A percentile compares a stretch with the other conserved stretches of the same genome.
Conservation (phyloP, 73 alveolate genomes). For the Paramecium octaurelia region DNA sequence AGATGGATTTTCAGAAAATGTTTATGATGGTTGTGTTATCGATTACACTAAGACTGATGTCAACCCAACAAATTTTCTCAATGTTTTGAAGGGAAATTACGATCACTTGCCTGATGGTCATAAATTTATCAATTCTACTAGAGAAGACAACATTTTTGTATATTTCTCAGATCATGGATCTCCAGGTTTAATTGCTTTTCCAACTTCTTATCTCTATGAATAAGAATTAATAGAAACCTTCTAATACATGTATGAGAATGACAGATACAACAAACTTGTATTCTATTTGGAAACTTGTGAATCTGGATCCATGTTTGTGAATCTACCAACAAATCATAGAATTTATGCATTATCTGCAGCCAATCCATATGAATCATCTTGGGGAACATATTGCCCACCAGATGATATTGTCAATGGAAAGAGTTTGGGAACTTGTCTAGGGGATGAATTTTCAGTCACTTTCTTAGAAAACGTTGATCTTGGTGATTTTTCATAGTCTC, state of each 20-base stretch:
- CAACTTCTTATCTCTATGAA: constrained; percentile 77
- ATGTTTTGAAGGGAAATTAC: constrained; percentile 19
- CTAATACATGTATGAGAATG: constrained; percentile 79
- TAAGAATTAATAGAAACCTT: constrained; percentile 79
- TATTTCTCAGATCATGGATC: constrained; percentile 97
- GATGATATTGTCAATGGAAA: constrained; percentile 92
- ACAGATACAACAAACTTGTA: constrained; percentile 87
- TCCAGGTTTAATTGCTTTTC: constrained; percentile 89
- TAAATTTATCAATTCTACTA: constrained; percentile 90
- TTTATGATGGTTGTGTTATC: constrained; percentile 92
- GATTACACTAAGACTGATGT: constrained; percentile 92
- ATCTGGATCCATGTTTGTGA: constrained; percentile 96
- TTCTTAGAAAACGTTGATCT: constrained; percentile 96
- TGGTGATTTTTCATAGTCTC: constrained; percentile 71
- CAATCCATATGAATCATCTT: constrained; percentile 89
- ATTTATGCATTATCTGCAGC: constrained; percentile 97
- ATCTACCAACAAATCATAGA: constrained; percentile 53
- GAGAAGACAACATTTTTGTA: constrained; percentile 73
- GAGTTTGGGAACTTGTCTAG: constrained; percentile 96
- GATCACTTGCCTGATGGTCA: not conserved
- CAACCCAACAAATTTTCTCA: constrained; percentile 89
- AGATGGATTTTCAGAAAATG: constrained; percentile 79
- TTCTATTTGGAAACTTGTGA: constrained; percentile 98
- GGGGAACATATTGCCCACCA: constrained; percentile 95
- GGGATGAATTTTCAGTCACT: constrained; percentile 95